Evolutionary conservation across 768 basidiomycete genomes (phyloP).

Genomic region (Lactarius hatsudake): DNA sequence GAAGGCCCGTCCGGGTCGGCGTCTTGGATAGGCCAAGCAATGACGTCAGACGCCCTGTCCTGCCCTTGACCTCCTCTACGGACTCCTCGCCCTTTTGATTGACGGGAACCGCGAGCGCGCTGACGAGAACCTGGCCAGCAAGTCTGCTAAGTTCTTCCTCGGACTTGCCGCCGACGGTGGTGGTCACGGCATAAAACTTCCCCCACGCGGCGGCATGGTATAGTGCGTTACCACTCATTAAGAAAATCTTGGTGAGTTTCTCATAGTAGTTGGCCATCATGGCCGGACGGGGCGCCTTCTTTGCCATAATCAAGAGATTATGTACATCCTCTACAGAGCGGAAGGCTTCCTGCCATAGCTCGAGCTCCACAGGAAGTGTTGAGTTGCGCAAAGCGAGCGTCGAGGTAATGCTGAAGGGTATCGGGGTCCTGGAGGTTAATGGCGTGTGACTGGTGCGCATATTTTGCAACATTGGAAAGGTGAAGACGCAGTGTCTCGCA

Average conservation of each 20-base stretch:
- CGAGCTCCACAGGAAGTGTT: constrained; percentile 96
- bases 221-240: constrained; percentile 90
- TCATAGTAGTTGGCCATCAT: constrained; percentile 99
- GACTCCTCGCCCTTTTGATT: constrained; percentile 52
- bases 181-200: constrained; percentile 72
- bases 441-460: constrained; percentile 87
- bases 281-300: constrained; percentile 85
- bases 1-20: constrained; percentile 82
- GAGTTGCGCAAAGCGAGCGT: constrained; percentile 95
- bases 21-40: constrained; percentile 79
- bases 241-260: constrained; percentile 94
- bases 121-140: constrained; percentile 88
- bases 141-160: constrained; percentile 78
- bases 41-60: constrained; percentile 75
- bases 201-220: constrained; percentile 98
- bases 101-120: constrained; percentile 90
- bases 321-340: constrained; percentile 98
- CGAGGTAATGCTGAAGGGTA: constrained; percentile 91
- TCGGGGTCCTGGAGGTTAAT: constrained; percentile 96
- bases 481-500: constrained; percentile 96
- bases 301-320: constrained; percentile 88
- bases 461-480: constrained; percentile 91
- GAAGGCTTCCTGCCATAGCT: constrained; percentile 99
- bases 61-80: constrained; percentile 55
- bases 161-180: constrained; percentile 66